A percentile compares a stretch with the other conserved stretches of the same genome.
These are phyloP conservation scores for Aquanectria penicillioides DNA, from an alignment of 2,329 filamentous ascomycete genomes.

Conservation along the genomic window DNA sequence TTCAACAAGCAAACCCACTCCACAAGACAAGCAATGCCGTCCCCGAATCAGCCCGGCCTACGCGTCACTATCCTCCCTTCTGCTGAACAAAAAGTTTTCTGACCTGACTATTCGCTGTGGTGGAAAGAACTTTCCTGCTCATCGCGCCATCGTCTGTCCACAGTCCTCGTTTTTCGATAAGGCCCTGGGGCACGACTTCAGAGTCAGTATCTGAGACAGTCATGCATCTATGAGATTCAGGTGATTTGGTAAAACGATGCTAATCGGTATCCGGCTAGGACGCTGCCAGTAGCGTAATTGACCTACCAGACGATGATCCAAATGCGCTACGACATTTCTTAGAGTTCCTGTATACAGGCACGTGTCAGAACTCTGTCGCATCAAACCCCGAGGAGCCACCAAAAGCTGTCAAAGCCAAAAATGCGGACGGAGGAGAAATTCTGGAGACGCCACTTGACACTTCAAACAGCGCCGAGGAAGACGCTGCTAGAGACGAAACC, in stretches of 20 bases:
- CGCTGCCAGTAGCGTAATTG: conserved; percentile 19
- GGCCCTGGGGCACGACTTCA: conserved; percentile 40
- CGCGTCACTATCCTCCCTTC: neutral
- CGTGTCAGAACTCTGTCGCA: conserved; percentile 23
- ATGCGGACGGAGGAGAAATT: conserved; percentile 5
- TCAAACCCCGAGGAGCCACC: neutral
- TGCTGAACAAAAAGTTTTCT: conserved; percentile 36
- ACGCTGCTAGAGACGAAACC: too few species aligned
- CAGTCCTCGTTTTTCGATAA: conserved; percentile 47
- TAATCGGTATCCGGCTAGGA: conserved; percentile 28
- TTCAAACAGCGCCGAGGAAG: too few species aligned
- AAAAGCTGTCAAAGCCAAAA: neutral
- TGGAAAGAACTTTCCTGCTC: conserved; percentile 43
- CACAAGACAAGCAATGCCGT: too few species aligned
- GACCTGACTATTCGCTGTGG: conserved; percentile 48
- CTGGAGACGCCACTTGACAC: conserved; percentile 16
- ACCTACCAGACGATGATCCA: conserved; percentile 45
- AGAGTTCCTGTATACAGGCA: conserved; percentile 44
- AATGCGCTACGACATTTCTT: conserved; percentile 39
- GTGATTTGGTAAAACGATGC: neutral
- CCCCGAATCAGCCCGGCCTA: neutral
- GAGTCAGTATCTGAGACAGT: conserved; percentile 30
- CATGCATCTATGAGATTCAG: too few species aligned
- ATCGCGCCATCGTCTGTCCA: conserved; percentile 48
- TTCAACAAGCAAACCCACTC: too few species aligned